These are phyloP conservation scores for Polygonum aviculare DNA, from an alignment of 148 eudicot genomes.

Conservation along the genomic window DNA sequence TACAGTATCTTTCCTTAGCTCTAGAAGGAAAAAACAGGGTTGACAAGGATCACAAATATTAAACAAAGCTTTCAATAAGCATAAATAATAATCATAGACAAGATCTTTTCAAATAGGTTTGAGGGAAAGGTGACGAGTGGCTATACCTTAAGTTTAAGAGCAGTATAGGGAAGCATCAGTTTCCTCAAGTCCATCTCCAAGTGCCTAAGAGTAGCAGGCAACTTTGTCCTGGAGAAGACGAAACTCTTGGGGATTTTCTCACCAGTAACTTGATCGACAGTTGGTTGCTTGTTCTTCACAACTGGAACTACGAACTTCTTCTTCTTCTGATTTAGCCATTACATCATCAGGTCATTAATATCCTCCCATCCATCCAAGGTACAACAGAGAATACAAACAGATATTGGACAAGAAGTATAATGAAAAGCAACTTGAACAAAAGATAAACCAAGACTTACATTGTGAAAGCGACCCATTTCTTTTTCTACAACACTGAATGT, in stretches of 20 bases:
- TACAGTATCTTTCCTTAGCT: not conserved
- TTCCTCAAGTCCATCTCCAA: slow-evolving; percentile 76
- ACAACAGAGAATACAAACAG: not conserved
- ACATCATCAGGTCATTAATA: not conserved
- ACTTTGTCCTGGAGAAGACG: slow-evolving; percentile 62
- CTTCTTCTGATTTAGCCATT: slow-evolving; percentile 28
- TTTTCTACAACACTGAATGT: not conserved
- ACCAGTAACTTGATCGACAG: slow-evolving; percentile 71
- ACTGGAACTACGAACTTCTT: slow-evolving; percentile 33
- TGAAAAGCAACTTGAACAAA: not conserved
- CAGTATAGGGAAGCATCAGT: slow-evolving; percentile 86
- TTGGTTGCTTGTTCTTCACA: slow-evolving; percentile 41
- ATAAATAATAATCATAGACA: not conserved
- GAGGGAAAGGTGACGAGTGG: not conserved
- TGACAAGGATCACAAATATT: not conserved
- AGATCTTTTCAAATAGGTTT: not conserved
- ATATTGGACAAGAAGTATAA: not conserved
- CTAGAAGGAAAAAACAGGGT: not conserved
- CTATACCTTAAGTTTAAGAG: slow-evolving; percentile 78
- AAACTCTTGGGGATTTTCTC: slow-evolving; percentile 85
- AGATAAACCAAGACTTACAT: slow-evolving; percentile 3
- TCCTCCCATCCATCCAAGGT: not conserved
- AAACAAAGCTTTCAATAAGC: not conserved
- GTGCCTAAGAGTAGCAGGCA: slow-evolving; percentile 50
- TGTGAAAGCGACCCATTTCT: slow-evolving; percentile 6